Base-by-base conservation (phyloP, 2,329 filamentous ascomycete genomes). In the Fusarium globosum region DNA sequence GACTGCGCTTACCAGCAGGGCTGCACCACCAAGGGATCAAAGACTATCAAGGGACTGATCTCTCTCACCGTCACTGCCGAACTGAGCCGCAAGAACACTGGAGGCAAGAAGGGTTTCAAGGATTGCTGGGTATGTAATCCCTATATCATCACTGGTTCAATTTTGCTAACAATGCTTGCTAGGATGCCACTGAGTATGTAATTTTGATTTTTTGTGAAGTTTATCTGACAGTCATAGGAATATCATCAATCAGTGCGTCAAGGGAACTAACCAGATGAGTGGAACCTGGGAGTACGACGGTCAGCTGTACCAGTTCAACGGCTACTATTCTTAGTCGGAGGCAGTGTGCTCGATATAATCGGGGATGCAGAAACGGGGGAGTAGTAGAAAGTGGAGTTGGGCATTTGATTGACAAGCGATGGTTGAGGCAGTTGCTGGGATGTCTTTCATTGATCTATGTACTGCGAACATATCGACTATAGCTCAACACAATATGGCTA, bases 181-280 rank as follows among this genome's bases (percentile, higher is more conserved):
- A 48, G 39, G 57, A 35, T 39, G 62, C 45, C 16, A 65, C 62
- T 4, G 57, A 65, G 62, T 65, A 52, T 10, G 61, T 52, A 12
- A 7, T 2, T 4, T 1, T 12, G 2, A 9, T 9, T 1, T 0
- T 15, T 23, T 14, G 7, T 0, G 4, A 10, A 3, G 10, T 0
- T 20, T 36, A 8, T 61, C 56, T 64, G 43, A 64, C 30, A 2
- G 2, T 6, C 3, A 26, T 43, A 64, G 61, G 56, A 49, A 64
- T 1, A 61, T 64, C 8, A 64, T 64, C 14, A 2, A 1, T 8
- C 56, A 61, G 6, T 64, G 61, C 18, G 43, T 61, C 6, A 33
- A 2, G 6, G 56, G 39, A 0, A 13, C 10, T 7, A 2, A 51
- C n/a, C 16, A 61, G 23, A 4, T 35, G 3, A 49, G 43, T 26